Evolutionary conservation across 306 rosid species (phyloP).

Genomic region (Prunus armeniaca): DNA sequence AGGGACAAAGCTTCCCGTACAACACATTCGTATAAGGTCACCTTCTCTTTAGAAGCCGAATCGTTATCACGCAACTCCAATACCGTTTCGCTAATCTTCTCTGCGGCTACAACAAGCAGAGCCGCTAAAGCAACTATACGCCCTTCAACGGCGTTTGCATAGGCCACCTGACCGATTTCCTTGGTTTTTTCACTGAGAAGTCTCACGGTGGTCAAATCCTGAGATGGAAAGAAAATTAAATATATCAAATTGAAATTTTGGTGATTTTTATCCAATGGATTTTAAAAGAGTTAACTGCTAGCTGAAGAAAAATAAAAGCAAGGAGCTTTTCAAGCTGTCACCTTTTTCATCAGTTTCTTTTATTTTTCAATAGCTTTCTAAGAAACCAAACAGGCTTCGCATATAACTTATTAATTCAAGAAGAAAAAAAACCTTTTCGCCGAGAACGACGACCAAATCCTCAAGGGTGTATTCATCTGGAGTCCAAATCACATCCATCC

Average conservation of each 20-base stretch:
- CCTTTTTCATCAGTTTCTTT: constrained; percentile 1
- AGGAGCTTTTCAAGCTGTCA: neutral
- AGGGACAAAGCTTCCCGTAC: constrained; percentile 32
- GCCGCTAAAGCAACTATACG: constrained; percentile 30
- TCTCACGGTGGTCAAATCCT: constrained; percentile 38
- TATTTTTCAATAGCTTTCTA: constrained; percentile 9
- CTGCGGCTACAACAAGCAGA: constrained; percentile 29
- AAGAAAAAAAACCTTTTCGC: constrained; percentile 25
- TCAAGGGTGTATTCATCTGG: constrained; percentile 34
- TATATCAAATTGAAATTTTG: neutral
- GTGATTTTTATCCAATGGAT: neutral
- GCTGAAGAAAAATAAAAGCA: neutral
- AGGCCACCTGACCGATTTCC: constrained; percentile 36
- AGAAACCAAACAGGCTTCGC: neutral
- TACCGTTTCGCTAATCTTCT: constrained; percentile 23
- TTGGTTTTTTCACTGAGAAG: constrained; percentile 39
- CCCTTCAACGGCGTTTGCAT: constrained; percentile 31
- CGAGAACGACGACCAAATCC: constrained; percentile 32
- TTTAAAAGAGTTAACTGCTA: neutral
- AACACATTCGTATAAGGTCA: constrained; percentile 35
- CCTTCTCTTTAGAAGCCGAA: constrained; percentile 30
- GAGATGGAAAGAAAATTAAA: neutral
- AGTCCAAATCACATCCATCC: constrained; percentile 37
- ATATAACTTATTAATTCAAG: neutral
- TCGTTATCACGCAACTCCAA: constrained; percentile 22